A percentile compares a stretch with the other conserved stretches of the same genome.
These are phyloP conservation scores for Tetragonia tetragonoides DNA, from an alignment of 148 eudicot genomes.

Conservation along the genomic window DNA sequence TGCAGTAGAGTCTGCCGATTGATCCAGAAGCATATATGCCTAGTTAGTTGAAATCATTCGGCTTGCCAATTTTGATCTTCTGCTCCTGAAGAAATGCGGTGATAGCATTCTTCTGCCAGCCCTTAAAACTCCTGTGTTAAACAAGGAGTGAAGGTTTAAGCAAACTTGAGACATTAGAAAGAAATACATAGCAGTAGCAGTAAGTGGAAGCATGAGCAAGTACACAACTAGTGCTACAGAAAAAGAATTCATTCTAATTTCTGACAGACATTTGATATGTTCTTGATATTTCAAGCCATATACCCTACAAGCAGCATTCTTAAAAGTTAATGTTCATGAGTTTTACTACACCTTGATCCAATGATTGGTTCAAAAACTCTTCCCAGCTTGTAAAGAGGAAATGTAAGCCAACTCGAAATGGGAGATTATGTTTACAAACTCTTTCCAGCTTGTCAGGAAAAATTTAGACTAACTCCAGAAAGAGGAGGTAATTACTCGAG, in stretches of 20 bases:
- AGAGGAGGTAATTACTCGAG: too few relatives aligned
- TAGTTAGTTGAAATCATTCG: constrained; percentile 46
- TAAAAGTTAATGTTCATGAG: neutral
- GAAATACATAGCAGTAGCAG: neutral
- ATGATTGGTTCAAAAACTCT: neutral
- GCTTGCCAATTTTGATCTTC: constrained; percentile 59
- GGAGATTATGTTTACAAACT: too few relatives aligned
- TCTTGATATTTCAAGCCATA: neutral
- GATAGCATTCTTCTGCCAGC: constrained; percentile 76
- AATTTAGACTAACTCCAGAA: too few relatives aligned
- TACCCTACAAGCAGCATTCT: neutral
- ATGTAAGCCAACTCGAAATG: too few relatives aligned
- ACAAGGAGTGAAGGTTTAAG: neutral
- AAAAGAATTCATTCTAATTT: neutral
- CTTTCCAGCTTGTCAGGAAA: too few relatives aligned
- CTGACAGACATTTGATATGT: neutral
- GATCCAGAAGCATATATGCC: neutral
- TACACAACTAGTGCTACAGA: too few relatives aligned
- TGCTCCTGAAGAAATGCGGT: constrained; percentile 42
- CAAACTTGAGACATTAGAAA: neutral
- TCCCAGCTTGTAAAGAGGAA: neutral
- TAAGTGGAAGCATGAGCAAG: neutral
- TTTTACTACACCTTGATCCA: neutral
- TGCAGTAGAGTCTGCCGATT: neutral
- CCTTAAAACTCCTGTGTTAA: constrained; percentile 63